A percentile compares a stretch with the other conserved stretches of the same genome.
Conservation (phyloP, 495 filamentous ascomycete species). For the Penicillium herquei region DNA sequence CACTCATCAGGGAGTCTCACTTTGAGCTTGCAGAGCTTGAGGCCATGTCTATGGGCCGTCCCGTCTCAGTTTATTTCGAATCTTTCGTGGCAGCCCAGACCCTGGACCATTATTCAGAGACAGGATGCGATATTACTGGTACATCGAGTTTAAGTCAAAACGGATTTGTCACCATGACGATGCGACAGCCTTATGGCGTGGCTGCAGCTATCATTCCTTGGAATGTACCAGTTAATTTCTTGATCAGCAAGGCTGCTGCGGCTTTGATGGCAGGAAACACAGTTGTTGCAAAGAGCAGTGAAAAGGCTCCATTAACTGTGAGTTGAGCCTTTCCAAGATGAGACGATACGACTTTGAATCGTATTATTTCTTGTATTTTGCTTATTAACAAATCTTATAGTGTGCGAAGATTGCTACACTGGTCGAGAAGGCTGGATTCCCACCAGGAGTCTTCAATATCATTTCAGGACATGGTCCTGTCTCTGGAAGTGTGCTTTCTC, state of each 20-base stretch:
- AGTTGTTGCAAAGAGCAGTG: conserved; percentile 56
- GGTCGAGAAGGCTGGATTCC: conserved; percentile 80
- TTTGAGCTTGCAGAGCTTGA: conserved; percentile 51
- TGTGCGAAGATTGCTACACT: conserved; percentile 31
- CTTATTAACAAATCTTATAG: neutral
- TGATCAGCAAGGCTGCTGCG: conserved; percentile 52
- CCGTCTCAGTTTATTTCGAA: conserved; percentile 27
- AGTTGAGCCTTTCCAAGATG: neutral
- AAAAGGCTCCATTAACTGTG: conserved; percentile 55
- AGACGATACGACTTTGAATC: neutral
- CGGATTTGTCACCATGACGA: conserved; percentile 47
- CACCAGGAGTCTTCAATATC: conserved; percentile 82
- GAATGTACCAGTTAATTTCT: conserved; percentile 29
- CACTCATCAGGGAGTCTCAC: conserved; percentile 43
- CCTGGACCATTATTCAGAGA: conserved; percentile 24
- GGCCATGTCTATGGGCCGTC: conserved; percentile 29
- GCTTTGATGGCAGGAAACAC: conserved; percentile 57
- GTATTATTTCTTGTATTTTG: neutral
- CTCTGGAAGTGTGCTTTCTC: conserved; percentile 74
- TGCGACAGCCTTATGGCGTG: conserved; percentile 34
- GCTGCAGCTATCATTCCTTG: conserved; percentile 35
- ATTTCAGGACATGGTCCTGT: conserved; percentile 69
- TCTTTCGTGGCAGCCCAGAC: conserved; percentile 9
- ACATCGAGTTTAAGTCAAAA: conserved; percentile 59
- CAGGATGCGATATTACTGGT: conserved; percentile 23